Base-by-base conservation (phyloP, 1,284 basidiomycete species). In the Papiliotrema fonsecae region DNA sequence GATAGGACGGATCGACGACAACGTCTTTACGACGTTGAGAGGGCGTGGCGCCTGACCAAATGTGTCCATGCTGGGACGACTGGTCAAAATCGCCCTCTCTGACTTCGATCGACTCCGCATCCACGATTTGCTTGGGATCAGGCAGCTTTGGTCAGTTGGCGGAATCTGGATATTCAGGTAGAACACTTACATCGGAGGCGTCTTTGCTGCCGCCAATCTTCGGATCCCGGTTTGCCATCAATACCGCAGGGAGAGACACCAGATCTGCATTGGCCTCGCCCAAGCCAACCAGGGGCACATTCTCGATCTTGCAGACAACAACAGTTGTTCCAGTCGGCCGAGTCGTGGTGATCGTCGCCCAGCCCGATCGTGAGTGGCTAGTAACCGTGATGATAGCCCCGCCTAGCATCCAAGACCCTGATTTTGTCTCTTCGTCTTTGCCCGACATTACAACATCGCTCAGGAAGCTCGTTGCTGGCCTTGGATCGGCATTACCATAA, bases 401-500 rank as follows among this genome's bases (percentile, higher is more conserved):
- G 1, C 92, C 93, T 48, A 88, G 74, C 24, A 96, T 67, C 93
- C 93, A 98, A 0, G 86, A 85, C 72, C 90, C 79, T 54, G 5
- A 75, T 68, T 28, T 78, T n/a, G 58, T 56, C 26, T 52, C 64
- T 32, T 63, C 44, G 60, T 63, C 28, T 45, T 54, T 18, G 59
- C 56, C 57, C 16, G 61, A 60, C 70, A 76, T 74, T 50, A 81
- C 73, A 53, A 78, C 67, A 38, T 91, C 85, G 59, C 81, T 82
- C 51, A 97, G 78, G 54, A 87, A 80, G 1, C 89, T 92, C 35
- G 79, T 80, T 1, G 88, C 83, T 1, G 93, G 91, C 43, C 88
- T 83, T 0, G 94, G 89, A 64, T 97, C 91, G 13, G 91, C 91
- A 60, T 88, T 93, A 21, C 87, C 89, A 65, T 94, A 97, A 0